Percentiles rank a stretch among this genome's conserved stretches.
Evolutionary conservation across 176 grass and related monocot genomes (phyloP).

Genomic region (Paspalum notatum): DNA sequence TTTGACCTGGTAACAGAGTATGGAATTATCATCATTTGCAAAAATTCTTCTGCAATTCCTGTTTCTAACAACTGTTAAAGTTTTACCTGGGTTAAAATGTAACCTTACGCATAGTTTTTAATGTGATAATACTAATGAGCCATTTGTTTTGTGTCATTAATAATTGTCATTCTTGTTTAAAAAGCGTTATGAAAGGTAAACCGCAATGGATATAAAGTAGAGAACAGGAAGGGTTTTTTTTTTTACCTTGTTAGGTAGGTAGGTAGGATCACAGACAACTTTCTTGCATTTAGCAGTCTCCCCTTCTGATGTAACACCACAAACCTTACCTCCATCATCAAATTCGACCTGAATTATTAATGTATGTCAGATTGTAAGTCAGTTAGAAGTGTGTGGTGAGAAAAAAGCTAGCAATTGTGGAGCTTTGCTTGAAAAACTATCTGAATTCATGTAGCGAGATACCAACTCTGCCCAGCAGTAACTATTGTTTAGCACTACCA

Average conservation of each 20-base stretch:
- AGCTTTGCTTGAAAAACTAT: background rate
- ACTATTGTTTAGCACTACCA: background rate
- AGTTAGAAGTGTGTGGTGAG: background rate
- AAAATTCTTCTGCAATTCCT: background rate
- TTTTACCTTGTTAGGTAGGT: conserved; percentile 72
- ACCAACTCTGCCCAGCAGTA: background rate
- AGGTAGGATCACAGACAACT: conserved; percentile 85
- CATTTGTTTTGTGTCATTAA: background rate
- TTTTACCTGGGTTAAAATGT: background rate
- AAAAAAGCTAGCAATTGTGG: background rate
- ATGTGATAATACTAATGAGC: background rate
- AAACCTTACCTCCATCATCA: conserved; percentile 69
- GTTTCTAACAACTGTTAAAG: background rate
- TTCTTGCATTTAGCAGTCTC: conserved; percentile 88
- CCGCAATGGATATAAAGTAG: background rate
- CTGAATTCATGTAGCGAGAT: background rate
- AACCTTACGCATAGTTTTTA: background rate
- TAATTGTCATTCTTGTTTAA: background rate
- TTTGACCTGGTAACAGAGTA: conserved; percentile 54
- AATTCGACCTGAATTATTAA: conserved; percentile 68
- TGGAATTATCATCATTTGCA: conserved; percentile 7
- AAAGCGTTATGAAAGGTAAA: background rate
- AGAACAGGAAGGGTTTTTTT: background rate
- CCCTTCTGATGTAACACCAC: conserved; percentile 83
- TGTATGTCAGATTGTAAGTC: background rate